phyloP scores from a whole-genome alignment of 2,329 filamentous ascomycete species.

The Lachnellula willkommii region DNA sequence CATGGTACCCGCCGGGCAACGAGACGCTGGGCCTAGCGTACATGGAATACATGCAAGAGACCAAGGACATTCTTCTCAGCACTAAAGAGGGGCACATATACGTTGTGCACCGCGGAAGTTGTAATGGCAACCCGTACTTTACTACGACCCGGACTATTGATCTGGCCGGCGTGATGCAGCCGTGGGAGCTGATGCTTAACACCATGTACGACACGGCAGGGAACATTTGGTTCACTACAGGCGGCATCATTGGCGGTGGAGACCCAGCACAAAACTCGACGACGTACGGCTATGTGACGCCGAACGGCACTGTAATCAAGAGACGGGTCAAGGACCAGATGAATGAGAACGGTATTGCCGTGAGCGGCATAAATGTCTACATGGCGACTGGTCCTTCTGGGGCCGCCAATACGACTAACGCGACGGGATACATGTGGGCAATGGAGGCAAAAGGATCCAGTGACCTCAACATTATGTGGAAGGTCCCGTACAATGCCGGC shows the following conservation, averaged over 20 bases:
- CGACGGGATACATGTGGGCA: background rate
- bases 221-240: background rate
- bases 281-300: background rate
- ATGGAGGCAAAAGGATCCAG: background rate
- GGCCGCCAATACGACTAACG: background rate
- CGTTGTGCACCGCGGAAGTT: background rate
- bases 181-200: background rate
- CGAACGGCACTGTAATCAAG: background rate
- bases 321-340: background rate
- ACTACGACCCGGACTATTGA: background rate
- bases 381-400: background rate
- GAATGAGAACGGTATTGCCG: background rate
- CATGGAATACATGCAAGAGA: background rate
- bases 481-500: background rate
- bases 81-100: background rate
- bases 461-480: background rate
- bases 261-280: background rate
- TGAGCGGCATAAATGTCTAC: background rate
- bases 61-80: background rate
- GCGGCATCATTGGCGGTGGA: background rate
- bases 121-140: background rate
- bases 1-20: background rate
- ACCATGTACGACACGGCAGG: background rate
- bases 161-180: background rate
- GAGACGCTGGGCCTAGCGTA: background rate